Conservation (phyloP, 2,329 filamentous ascomycete species). For the Pyricularia sp. region DNA sequence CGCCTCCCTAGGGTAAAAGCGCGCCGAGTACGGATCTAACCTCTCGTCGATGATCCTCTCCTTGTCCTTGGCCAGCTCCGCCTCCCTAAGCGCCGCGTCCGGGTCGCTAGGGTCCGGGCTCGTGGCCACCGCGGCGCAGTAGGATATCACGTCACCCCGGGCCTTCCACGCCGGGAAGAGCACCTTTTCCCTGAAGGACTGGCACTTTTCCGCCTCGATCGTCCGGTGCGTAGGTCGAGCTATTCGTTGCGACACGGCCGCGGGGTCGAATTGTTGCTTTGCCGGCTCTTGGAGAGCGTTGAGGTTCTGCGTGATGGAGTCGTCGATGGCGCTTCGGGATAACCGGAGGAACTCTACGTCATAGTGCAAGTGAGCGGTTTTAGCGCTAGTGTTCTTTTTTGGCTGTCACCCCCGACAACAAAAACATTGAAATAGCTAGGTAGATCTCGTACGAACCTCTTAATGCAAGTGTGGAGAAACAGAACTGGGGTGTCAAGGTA, state of each 20-base stretch:
- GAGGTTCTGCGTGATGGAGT: constrained; percentile 86
- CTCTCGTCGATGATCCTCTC: constrained; percentile 77
- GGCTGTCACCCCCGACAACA: neutral
- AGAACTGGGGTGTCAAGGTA: constrained; percentile 62
- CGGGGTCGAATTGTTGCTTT: constrained; percentile 64
- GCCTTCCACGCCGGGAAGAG: constrained; percentile 85
- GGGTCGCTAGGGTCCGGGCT: constrained; percentile 83
- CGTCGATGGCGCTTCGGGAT: constrained; percentile 78
- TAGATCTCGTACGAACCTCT: constrained; percentile 41
- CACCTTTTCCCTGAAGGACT: constrained; percentile 63
- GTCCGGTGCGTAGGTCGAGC: constrained; percentile 38
- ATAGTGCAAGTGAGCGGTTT: neutral
- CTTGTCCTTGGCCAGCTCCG: constrained; percentile 59
- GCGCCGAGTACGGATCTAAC: constrained; percentile 79
- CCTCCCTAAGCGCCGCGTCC: constrained; percentile 57
- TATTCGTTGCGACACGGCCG: constrained; percentile 58
- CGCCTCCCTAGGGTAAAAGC: constrained; percentile 72
- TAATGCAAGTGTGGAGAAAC: constrained; percentile 61
- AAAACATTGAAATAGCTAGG: neutral
- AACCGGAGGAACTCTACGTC: constrained; percentile 76
- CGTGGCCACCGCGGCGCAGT: constrained; percentile 82
- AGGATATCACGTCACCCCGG: constrained; percentile 74
- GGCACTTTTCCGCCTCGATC: constrained; percentile 56
- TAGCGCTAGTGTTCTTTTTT: constrained; percentile 5
- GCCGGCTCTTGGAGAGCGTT: constrained; percentile 80